A percentile compares a stretch with the other conserved stretches of the same genome.
Evolutionary conservation across 371 early-diverging fungal species (phyloP).

Genomic region (Haplosporangium sp.): DNA sequence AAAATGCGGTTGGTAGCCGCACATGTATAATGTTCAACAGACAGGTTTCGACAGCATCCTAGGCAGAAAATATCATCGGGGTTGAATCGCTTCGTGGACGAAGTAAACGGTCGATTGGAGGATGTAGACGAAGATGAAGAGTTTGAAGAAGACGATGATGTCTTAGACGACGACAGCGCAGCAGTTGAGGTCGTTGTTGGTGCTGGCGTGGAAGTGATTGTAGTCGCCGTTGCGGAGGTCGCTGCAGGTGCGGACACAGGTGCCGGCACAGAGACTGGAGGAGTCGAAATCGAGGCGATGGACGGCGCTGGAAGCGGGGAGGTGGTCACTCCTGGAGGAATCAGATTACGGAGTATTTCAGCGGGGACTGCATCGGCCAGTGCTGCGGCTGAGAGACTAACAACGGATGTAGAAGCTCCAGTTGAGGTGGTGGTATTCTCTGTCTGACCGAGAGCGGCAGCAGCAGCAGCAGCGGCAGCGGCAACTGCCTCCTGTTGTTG

Average conservation of each 20-base stretch:
- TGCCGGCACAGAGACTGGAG: background rate
- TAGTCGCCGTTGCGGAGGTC: background rate
- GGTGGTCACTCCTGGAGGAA: conserved; percentile 7
- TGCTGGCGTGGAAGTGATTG: background rate
- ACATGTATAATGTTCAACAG: conserved; percentile 46
- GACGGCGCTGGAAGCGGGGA: background rate
- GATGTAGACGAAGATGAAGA: conserved; percentile 11
- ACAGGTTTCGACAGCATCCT: conserved; percentile 50
- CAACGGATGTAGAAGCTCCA: background rate
- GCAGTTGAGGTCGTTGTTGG: conserved; percentile 4
- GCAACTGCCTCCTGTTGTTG: conserved; percentile 14
- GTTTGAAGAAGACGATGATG: conserved; percentile 1
- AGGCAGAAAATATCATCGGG: conserved; percentile 51
- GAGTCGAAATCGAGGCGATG: background rate
- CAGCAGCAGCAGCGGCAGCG: conserved; percentile 27
- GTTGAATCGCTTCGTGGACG: conserved; percentile 37
- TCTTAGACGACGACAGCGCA: background rate
- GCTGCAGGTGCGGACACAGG: background rate
- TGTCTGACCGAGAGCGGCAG: conserved; percentile 5
- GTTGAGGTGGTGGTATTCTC: background rate
- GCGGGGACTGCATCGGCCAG: conserved; percentile 7
- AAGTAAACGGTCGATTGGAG: conserved; percentile 11
- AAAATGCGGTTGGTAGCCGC: conserved; percentile 40
- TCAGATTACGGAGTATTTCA: conserved; percentile 13
- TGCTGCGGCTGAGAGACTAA: background rate